Evolutionary conservation across 2,329 filamentous ascomycete species (phyloP).

Genomic region (Colletotrichum musae): DNA sequence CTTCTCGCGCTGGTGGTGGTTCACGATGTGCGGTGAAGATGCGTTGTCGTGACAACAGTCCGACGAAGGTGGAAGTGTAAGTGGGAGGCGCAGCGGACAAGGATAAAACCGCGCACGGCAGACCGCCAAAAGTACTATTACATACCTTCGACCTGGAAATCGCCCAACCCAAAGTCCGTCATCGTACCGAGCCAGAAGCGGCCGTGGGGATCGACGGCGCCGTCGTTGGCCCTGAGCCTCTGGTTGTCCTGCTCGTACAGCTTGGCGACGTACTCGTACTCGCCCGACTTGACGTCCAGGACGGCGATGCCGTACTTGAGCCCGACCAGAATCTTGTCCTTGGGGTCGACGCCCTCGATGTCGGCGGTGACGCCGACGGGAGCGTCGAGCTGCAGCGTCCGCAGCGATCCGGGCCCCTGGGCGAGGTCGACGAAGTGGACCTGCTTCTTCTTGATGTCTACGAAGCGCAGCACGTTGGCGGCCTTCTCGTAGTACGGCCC

Average conservation of each 20-base stretch:
- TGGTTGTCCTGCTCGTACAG: conserved; percentile 63
- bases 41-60: conserved; percentile 16
- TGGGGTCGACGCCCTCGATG: conserved; percentile 75
- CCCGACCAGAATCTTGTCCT: conserved; percentile 79
- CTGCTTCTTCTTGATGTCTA: conserved; percentile 85
- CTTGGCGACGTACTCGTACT: conserved; percentile 67
- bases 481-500: conserved; percentile 80
- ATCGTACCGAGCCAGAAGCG: conserved; percentile 90
- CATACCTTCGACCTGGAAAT: conserved; percentile 73
- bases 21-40: conserved; percentile 2
- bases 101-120: not conserved
- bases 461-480: conserved; percentile 78
- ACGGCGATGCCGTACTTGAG: conserved; percentile 88
- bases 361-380: conserved; percentile 81
- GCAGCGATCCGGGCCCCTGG: conserved; percentile 73
- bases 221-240: conserved; percentile 82
- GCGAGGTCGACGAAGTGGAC: conserved; percentile 79
- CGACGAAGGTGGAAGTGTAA: not conserved
- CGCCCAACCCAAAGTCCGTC: conserved; percentile 77
- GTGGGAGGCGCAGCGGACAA: conserved; percentile 1
- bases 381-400: conserved; percentile 71
- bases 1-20: not conserved
- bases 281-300: conserved; percentile 74
- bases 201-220: conserved; percentile 83
- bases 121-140: conserved; percentile 33